Percentiles rank a stretch among this genome's conserved stretches.
Conservation (phyloP, 2,329 filamentous ascomycete species). For the Xylariomycetidae sp. region DNA sequence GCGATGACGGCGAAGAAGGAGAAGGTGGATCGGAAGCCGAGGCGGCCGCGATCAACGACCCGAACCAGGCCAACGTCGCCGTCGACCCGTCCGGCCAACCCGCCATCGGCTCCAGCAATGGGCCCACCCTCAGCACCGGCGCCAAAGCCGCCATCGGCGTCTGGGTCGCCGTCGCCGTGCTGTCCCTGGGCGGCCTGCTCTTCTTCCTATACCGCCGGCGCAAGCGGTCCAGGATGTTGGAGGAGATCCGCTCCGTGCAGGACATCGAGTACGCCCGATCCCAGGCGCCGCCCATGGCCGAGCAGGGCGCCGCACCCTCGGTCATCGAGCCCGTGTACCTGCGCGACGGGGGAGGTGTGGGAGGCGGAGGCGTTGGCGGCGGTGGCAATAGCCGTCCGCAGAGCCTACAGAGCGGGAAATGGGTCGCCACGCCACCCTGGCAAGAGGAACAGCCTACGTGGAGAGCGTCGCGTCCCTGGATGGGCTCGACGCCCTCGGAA, state of each 20-base stretch:
- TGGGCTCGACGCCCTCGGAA: slow-evolving; percentile 12
- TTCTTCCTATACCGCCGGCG: slow-evolving; percentile 14
- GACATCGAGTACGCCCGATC: slow-evolving; percentile 13
- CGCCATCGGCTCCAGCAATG: slow-evolving; percentile 6
- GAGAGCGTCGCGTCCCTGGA: slow-evolving; percentile 16
- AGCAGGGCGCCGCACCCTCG: slow-evolving; percentile 7
- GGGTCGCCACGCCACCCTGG: slow-evolving; percentile 18
- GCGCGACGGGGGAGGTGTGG: too few species aligned
- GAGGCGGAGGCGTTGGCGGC: too few species aligned
- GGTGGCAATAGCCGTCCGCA: too few species aligned
- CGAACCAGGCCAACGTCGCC: slow-evolving; percentile 1
- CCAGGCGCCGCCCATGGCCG: slow-evolving; percentile 7
- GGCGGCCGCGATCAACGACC: neutral
- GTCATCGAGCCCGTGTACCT: slow-evolving; percentile 10
- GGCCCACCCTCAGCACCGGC: slow-evolving; percentile 10
- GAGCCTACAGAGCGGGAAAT: slow-evolving; percentile 11
- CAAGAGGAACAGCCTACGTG: slow-evolving; percentile 17
- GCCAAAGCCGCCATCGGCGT: slow-evolving; percentile 18
- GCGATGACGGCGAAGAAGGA: neutral
- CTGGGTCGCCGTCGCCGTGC: slow-evolving; percentile 14
- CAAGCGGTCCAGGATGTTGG: slow-evolving; percentile 4
- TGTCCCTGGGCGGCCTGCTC: slow-evolving; percentile 8
- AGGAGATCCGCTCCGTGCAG: slow-evolving; percentile 8
- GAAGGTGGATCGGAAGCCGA: neutral
- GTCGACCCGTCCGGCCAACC: slow-evolving; percentile 6